Conservation (phyloP, 2,329 filamentous ascomycete species). For the Claviceps purpurea region DNA sequence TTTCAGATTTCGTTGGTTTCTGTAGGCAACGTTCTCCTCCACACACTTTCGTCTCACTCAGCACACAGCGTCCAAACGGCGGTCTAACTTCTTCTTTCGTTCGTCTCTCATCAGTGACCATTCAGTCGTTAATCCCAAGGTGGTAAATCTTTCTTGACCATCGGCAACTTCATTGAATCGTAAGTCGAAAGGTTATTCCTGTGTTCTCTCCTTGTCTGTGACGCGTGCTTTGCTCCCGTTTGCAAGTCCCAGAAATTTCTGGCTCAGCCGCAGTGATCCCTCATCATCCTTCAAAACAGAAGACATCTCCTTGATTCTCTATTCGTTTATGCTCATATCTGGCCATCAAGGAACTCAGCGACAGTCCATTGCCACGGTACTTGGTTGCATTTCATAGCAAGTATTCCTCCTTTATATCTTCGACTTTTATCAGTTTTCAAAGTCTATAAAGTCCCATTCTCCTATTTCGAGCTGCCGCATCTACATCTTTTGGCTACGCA, state of each 20-base stretch:
- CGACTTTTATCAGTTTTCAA: too few species aligned
- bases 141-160: background rate
- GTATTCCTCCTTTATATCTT: background rate
- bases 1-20: background rate
- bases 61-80: background rate
- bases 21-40: background rate
- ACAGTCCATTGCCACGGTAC: background rate
- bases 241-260: too few species aligned
- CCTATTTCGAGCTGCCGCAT: background rate
- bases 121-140: background rate
- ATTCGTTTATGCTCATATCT: background rate
- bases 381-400: background rate
- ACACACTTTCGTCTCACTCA: background rate
- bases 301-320: background rate
- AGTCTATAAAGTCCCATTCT: background rate
- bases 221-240: background rate
- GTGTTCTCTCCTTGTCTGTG: background rate
- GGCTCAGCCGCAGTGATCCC: background rate
- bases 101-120: background rate
- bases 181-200: background rate
- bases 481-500: background rate
- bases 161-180: background rate
- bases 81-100: background rate
- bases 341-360: too few species aligned
- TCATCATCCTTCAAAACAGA: background rate